A percentile compares a stretch with the other conserved stretches of the same genome.
Evolutionary conservation across 192 early-diverging fungal genomes (phyloP).

Genomic region (Coemansia sp.): DNA sequence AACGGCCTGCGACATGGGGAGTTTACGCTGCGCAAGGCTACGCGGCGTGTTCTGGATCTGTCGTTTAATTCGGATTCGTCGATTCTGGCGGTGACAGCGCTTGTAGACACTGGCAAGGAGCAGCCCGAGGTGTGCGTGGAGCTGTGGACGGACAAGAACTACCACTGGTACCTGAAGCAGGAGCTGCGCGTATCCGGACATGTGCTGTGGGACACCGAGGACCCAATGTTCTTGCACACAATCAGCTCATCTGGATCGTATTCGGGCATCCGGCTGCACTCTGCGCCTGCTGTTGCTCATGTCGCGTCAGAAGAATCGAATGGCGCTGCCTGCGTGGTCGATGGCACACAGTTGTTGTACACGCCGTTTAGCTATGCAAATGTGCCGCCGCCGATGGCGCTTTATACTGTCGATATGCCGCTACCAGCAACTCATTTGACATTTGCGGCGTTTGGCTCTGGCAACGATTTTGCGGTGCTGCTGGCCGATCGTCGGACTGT

Average conservation of each 20-base stretch:
- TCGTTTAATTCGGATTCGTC: constrained; percentile 90
- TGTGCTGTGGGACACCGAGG: constrained; percentile 82
- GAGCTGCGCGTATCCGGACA: constrained; percentile 58
- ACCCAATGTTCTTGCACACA: constrained; percentile 63
- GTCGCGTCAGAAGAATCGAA: constrained; percentile 26
- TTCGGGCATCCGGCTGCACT: constrained; percentile 21
- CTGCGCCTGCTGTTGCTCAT: constrained; percentile 17
- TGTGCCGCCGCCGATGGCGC: constrained; percentile 93
- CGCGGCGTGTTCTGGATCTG: constrained; percentile 46
- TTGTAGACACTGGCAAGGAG: constrained; percentile 19
- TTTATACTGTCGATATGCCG: constrained; percentile 17
- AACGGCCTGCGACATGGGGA: constrained; percentile 95
- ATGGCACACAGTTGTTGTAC: constrained; percentile 58
- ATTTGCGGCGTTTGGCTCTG: constrained; percentile 62
- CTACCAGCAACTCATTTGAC: constrained; percentile 56
- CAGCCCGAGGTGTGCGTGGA: constrained; percentile 60
- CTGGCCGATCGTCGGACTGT: constrained; percentile 56
- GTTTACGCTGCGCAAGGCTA: constrained; percentile 66
- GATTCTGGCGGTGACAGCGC: constrained; percentile 71
- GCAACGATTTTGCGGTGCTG: constrained; percentile 73
- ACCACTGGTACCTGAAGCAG: constrained; percentile 96
- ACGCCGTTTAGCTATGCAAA: constrained; percentile 65
- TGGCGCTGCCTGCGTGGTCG: constrained; percentile 70
- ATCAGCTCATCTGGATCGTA: constrained; percentile 17
- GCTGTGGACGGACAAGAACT: constrained; percentile 92